Percentiles rank a stretch among this genome's conserved stretches.
Evolutionary conservation across 495 filamentous ascomycete species (phyloP).

Genomic region (Trichoderma reesei): DNA sequence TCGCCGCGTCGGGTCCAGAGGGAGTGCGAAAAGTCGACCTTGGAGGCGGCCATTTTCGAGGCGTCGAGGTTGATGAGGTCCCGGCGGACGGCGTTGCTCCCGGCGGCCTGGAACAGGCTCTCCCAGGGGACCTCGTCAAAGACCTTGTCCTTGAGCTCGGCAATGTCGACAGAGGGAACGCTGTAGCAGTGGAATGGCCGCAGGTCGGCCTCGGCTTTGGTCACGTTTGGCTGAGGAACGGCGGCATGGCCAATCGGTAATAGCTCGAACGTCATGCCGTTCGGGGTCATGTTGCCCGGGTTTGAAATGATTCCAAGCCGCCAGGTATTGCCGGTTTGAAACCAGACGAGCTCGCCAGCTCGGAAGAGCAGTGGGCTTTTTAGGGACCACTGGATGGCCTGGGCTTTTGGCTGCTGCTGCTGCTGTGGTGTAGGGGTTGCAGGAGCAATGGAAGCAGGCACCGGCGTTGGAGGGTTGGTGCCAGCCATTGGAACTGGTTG

Average conservation of each 20-base stretch:
- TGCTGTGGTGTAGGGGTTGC: not conserved
- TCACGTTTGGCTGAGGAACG: not conserved
- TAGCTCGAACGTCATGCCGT: not conserved
- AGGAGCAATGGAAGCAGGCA: not conserved
- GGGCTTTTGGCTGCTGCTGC: not conserved
- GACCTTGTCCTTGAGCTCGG: slow-evolving; percentile 9
- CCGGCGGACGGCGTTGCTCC: not conserved
- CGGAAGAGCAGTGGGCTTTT: slow-evolving; percentile 8
- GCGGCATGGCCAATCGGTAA: slow-evolving; percentile 9
- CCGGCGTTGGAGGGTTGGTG: not conserved
- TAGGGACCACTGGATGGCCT: not conserved
- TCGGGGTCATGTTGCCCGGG: not conserved
- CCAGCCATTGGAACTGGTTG: not conserved
- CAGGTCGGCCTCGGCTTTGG: slow-evolving; percentile 5
- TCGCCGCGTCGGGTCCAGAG: slow-evolving; percentile 2
- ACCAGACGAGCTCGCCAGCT: slow-evolving; percentile 12
- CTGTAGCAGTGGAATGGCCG: slow-evolving; percentile 13
- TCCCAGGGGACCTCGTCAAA: slow-evolving; percentile 11
- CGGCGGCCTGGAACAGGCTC: not conserved
- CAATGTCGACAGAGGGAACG: slow-evolving; percentile 4
- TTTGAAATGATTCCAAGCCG: slow-evolving; percentile 9
- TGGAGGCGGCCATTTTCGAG: slow-evolving; percentile 13
- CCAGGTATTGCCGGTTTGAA: slow-evolving; percentile 7
- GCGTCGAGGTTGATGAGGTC: slow-evolving; percentile 11
- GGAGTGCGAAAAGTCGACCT: slow-evolving; percentile 11